Evolutionary conservation across 1,139 yeast species (phyloP).

Genomic region (Tardiomyces digboiensis): DNA sequence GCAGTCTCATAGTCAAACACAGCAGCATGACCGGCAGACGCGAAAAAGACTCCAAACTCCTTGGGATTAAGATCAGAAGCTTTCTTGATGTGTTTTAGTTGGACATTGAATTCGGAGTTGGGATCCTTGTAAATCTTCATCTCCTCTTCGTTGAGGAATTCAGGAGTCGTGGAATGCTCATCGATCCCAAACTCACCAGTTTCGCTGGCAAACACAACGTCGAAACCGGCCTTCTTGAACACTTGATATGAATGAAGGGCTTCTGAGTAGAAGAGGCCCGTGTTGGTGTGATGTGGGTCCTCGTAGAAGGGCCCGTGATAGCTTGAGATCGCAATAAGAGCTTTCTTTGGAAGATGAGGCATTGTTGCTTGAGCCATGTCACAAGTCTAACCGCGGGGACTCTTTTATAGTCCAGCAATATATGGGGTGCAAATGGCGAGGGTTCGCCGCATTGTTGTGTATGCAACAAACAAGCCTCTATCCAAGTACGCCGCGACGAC

Average conservation of each 20-base stretch:
- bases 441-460: no score
- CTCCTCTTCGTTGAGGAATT: constrained; percentile 38
- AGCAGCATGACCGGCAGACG: constrained; percentile 62
- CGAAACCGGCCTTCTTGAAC: constrained; percentile 38
- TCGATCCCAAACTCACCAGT: constrained; percentile 47
- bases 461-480: no score
- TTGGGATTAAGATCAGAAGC: constrained; percentile 36
- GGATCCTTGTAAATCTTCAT: constrained; percentile 30
- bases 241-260: constrained; percentile 47
- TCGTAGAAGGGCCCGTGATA: constrained; percentile 41
- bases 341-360: constrained; percentile 24
- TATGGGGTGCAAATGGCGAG: no score
- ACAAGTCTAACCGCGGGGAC: no score
- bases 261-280: constrained; percentile 49
- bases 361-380: no score
- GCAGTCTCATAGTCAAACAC: constrained; percentile 49
- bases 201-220: constrained; percentile 48
- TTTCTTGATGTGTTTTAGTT: constrained; percentile 25
- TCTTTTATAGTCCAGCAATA: no score
- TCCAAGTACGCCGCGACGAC: no score
- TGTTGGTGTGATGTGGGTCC: constrained; percentile 45
- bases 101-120: constrained; percentile 29
- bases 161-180: constrained; percentile 37
- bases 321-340: constrained; percentile 40
- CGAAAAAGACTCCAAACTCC: constrained; percentile 45